A percentile compares a stretch with the other conserved stretches of the same genome.
Conservation (phyloP, 306 rosid genomes). For the Trichosanthes cucumerina region DNA sequence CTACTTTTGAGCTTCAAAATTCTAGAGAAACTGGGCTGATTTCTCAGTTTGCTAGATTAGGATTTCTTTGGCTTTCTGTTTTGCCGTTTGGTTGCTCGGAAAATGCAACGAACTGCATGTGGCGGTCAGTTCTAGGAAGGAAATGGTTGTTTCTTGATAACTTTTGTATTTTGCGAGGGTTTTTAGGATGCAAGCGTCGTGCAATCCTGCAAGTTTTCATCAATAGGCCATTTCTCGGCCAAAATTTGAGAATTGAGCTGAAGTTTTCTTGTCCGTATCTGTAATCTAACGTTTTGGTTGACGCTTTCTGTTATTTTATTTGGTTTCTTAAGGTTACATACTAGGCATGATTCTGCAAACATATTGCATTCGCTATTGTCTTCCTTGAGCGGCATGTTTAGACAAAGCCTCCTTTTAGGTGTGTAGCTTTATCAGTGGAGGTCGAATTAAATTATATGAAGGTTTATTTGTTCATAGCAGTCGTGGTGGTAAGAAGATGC, state of each 20-base stretch:
- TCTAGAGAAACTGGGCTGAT: not conserved
- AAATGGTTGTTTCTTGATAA: not conserved
- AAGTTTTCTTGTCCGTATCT: not conserved
- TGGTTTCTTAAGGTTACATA: not conserved
- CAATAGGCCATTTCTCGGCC: not conserved
- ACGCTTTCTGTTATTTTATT: not conserved
- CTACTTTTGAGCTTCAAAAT: not conserved
- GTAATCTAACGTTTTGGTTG: not conserved
- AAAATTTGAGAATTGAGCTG: not conserved
- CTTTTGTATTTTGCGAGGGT: not conserved
- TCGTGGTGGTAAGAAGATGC: not conserved
- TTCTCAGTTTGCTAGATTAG: not conserved
- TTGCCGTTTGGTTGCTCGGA: slow-evolving; percentile 1
- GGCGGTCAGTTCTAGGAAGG: not conserved
- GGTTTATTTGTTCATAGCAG: not conserved
- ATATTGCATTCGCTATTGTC: not conserved
- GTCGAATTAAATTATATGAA: not conserved
- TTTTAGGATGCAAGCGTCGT: not conserved
- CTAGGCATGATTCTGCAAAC: not conserved
- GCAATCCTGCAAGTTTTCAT: not conserved
- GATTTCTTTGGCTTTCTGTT: not conserved
- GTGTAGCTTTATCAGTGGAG: not conserved
- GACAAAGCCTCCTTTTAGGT: not conserved
- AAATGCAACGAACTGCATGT: not conserved
- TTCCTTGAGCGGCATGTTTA: not conserved